phyloP scores from a whole-genome alignment of 768 basidiomycete species.

The Boletus rex-veris region DNA sequence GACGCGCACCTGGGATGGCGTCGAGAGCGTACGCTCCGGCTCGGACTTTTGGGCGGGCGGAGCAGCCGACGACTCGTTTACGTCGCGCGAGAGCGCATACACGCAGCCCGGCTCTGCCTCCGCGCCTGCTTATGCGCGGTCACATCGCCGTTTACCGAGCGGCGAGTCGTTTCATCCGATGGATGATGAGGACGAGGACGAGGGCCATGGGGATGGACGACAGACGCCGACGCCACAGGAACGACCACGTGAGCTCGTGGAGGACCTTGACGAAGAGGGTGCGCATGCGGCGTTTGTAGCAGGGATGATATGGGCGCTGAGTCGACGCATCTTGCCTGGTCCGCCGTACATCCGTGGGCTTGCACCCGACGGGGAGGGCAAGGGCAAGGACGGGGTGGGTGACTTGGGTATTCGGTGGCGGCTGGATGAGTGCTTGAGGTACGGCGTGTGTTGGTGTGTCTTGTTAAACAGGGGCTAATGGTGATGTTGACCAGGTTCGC shows the following conservation, averaged over 20 bases:
- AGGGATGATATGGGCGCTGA: slow-evolving; percentile 83
- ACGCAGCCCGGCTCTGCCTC: background rate
- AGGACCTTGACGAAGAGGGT: slow-evolving; percentile 66
- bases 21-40: slow-evolving; percentile 55
- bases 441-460: slow-evolving; percentile 5
- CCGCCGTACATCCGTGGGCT: slow-evolving; percentile 62
- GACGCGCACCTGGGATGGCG: slow-evolving; percentile 24
- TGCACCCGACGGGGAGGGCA: slow-evolving; percentile 12
- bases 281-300: slow-evolving; percentile 83
- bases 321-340: slow-evolving; percentile 67
- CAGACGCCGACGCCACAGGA: slow-evolving; percentile 20
- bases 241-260: slow-evolving; percentile 13
- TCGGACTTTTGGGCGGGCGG: slow-evolving; percentile 73
- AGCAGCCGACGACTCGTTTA: slow-evolving; percentile 11
- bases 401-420: slow-evolving; percentile 57
- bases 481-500: slow-evolving; percentile 56
- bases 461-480: background rate
- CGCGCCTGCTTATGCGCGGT: background rate
- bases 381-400: slow-evolving; percentile 36
- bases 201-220: slow-evolving; percentile 19
- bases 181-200: slow-evolving; percentile 27
- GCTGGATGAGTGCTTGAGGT: slow-evolving; percentile 81
- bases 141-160: slow-evolving; percentile 17
- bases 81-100: slow-evolving; percentile 18
- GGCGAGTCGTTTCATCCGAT: slow-evolving; percentile 33